These are phyloP conservation scores for Talaromyces sp. DNA, from an alignment of 2,329 filamentous ascomycete genomes.

Conservation along the genomic window DNA sequence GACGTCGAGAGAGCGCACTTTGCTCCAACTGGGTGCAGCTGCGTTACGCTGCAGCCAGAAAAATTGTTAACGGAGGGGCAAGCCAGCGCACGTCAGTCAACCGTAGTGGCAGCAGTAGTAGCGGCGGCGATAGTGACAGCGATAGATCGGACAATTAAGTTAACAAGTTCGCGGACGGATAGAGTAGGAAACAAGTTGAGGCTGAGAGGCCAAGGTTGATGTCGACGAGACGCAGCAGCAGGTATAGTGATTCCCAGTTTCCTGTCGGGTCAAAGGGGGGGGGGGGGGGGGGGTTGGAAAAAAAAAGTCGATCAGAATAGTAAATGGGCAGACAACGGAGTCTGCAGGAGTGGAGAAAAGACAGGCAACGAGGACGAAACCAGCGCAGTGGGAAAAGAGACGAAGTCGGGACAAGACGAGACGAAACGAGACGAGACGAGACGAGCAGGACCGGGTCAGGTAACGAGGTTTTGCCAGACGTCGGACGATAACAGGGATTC, in stretches of 20 bases:
- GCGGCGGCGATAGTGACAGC: not conserved
- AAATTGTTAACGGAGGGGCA: conserved; percentile 6
- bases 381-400: conserved; percentile 4
- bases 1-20: not conserved
- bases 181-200: conserved; percentile 11
- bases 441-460: not conserved
- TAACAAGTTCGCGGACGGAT: not conserved
- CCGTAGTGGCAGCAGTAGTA: not conserved
- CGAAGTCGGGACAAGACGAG: not conserved
- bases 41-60: conserved; percentile 10
- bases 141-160: conserved; percentile 11
- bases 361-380: not conserved
- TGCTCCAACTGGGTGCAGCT: conserved; percentile 9
- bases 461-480: not conserved
- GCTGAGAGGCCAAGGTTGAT: conserved; percentile 10
- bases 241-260: not conserved
- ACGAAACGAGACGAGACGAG: not conserved
- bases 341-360: not conserved
- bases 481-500: conserved; percentile 6
- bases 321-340: not conserved
- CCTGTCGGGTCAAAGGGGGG: not conserved
- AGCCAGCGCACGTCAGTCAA: conserved; percentile 12
- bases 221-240: not conserved
- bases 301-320: not conserved
- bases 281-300: not conserved